Conservation (phyloP, 129 eudicot genomes). For the Helianthus annuus region DNA sequence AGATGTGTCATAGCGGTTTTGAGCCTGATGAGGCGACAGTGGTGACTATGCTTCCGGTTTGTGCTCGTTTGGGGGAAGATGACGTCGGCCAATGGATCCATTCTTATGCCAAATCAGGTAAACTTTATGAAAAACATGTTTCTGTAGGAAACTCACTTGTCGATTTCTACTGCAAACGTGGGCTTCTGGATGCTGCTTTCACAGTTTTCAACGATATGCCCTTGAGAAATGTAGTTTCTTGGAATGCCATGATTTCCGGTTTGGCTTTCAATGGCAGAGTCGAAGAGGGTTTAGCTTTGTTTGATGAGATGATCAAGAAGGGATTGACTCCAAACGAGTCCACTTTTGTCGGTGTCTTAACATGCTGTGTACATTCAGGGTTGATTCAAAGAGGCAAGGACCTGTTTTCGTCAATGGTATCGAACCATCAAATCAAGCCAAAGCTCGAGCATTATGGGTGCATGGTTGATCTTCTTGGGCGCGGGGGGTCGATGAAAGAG, state of each 20-base stretch:
- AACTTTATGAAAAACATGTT: slow-evolving; percentile 46
- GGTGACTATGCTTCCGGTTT: slow-evolving; percentile 65
- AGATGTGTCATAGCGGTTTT: slow-evolving; percentile 54
- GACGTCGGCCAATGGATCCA: slow-evolving; percentile 53
- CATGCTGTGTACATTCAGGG: slow-evolving; percentile 85
- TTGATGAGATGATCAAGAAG: slow-evolving; percentile 61
- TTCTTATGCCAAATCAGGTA: slow-evolving; percentile 53
- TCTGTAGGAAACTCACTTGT: slow-evolving; percentile 70
- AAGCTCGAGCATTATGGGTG: slow-evolving; percentile 92
- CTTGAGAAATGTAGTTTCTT: slow-evolving; percentile 64
- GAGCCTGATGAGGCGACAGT: slow-evolving; percentile 76
- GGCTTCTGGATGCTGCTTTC: slow-evolving; percentile 51
- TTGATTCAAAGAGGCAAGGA: slow-evolving; percentile 64
- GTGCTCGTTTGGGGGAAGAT: slow-evolving; percentile 69
- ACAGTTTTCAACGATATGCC: slow-evolving; percentile 59
- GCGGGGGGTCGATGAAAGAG: slow-evolving; percentile 66
- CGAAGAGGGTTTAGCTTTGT: slow-evolving; percentile 63
- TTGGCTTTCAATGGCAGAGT: slow-evolving; percentile 73
- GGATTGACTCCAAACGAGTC: slow-evolving; percentile 59
- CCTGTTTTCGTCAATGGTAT: slow-evolving; percentile 53
- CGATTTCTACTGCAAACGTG: slow-evolving; percentile 73
- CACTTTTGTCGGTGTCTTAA: slow-evolving; percentile 71
- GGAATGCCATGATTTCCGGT: slow-evolving; percentile 83
- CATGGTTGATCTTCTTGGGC: slow-evolving; percentile 89
- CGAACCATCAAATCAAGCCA: slow-evolving; percentile 43